Evolutionary conservation across 768 basidiomycete species (phyloP).

Genomic region (Phlebiopsis flavidoalba): DNA sequence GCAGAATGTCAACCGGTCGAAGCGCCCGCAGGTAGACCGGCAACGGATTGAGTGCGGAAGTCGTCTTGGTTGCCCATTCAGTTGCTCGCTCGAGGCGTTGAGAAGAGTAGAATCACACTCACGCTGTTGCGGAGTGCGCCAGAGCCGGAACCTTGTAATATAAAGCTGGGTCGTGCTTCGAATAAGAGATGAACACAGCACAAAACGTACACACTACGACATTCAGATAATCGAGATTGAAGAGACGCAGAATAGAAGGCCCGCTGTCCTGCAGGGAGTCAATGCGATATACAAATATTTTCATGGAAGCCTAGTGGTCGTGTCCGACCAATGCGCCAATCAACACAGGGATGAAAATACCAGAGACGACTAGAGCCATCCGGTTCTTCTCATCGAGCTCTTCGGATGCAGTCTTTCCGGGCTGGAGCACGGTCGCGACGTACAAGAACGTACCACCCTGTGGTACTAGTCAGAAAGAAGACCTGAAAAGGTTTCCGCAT

Average conservation of each 20-base stretch:
- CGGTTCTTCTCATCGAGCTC: conserved; percentile 43
- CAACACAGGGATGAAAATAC: conserved; percentile 68
- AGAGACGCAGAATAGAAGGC: too few species aligned
- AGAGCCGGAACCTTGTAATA: neutral
- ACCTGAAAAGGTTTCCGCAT: neutral
- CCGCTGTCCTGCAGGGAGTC: neutral
- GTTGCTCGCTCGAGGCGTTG: neutral
- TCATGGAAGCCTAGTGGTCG: conserved; percentile 19
- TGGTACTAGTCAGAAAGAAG: conserved; percentile 1
- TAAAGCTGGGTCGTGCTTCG: neutral
- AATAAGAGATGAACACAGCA: neutral
- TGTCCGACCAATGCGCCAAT: conserved; percentile 60
- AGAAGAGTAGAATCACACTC: neutral
- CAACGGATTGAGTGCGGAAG: neutral
- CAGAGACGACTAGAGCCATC: conserved; percentile 49
- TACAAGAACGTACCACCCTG: conserved; percentile 94
- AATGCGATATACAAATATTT: too few species aligned
- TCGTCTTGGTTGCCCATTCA: neutral
- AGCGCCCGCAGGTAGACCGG: neutral
- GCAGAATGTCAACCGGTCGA: neutral
- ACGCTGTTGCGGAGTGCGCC: neutral
- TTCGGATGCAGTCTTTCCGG: conserved; percentile 35
- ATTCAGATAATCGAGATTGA: neutral
- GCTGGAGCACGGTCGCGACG: conserved; percentile 87
- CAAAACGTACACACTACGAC: neutral